Evolutionary conservation across 192 early-diverging fungal species (phyloP).

Genomic region (Chytriomyces confervae): DNA sequence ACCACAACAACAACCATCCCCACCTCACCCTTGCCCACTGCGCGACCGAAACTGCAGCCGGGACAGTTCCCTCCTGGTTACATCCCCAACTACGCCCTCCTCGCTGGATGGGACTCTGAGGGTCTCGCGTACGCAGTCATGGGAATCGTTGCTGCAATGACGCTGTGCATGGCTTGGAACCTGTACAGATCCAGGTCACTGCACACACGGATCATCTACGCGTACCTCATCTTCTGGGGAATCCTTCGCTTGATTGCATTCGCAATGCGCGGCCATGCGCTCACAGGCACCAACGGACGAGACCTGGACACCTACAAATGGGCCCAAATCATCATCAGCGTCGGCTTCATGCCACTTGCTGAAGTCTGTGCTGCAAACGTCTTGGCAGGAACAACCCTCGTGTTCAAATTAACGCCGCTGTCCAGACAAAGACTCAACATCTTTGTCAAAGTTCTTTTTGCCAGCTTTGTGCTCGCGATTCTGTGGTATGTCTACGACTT

Average conservation of each 20-base stretch:
- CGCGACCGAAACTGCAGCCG: neutral
- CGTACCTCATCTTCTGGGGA: neutral
- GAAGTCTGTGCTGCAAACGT: conserved; percentile 2
- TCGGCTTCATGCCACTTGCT: conserved; percentile 20
- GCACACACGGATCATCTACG: neutral
- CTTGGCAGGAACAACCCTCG: neutral
- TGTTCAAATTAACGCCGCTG: neutral
- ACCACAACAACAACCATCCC: too few relatives aligned
- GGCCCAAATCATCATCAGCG: neutral
- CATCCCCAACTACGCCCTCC: conserved; percentile 1
- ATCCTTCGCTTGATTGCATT: neutral
- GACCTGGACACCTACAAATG: neutral
- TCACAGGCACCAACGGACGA: neutral
- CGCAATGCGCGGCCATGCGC: conserved; percentile 2
- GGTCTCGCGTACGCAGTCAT: neutral
- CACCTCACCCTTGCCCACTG: neutral
- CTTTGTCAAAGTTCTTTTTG: neutral
- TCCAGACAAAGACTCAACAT: neutral
- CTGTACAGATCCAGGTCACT: neutral
- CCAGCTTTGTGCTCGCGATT: neutral
- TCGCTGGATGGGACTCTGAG: neutral
- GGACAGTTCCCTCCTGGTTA: neutral
- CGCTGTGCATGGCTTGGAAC: neutral
- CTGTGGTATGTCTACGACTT: conserved; percentile 1
- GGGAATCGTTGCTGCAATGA: neutral